Evolutionary conservation across 2,329 filamentous ascomycete species (phyloP).

Genomic region (Diaporthe vexans): DNA sequence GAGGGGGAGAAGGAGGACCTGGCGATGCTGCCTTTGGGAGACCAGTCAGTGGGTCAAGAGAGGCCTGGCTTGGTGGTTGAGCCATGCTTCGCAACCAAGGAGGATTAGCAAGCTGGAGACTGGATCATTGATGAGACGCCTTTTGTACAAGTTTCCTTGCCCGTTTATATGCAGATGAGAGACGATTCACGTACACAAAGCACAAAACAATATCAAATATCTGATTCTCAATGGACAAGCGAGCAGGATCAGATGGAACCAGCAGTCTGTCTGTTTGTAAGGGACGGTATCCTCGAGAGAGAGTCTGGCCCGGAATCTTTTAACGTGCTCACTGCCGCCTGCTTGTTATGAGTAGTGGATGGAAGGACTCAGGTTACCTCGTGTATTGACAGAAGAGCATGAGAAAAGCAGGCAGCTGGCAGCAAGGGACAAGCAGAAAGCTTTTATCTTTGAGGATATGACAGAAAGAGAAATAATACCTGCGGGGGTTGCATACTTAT

Average conservation of each 20-base stretch:
- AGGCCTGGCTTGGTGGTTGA: background rate
- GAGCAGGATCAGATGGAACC: too few species aligned
- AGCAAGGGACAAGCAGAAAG: background rate
- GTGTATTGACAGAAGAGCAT: background rate
- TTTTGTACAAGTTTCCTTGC: background rate
- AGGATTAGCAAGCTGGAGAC: background rate
- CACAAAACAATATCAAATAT: background rate
- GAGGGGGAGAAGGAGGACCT: constrained; percentile 39
- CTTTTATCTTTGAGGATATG: background rate
- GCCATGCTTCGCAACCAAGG: background rate
- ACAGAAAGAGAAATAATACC: background rate
- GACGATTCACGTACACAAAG: background rate
- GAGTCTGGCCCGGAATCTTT: background rate
- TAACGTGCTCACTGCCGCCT: background rate
- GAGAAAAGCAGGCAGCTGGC: background rate
- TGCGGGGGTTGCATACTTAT: background rate
- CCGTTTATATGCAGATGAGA: background rate
- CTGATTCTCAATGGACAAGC: background rate
- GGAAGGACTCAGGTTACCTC: background rate
- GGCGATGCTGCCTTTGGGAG: constrained; percentile 15
- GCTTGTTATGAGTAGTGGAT: background rate
- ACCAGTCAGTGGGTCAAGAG: constrained; percentile 27
- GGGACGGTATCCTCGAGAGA: background rate
- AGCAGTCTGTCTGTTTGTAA: background rate
- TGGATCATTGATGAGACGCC: background rate